Percentiles rank a stretch among this genome's conserved stretches.
These are phyloP conservation scores for Apophysomyces trapeziformis DNA, from an alignment of 371 early-diverging fungal species.

Conservation along the genomic window DNA sequence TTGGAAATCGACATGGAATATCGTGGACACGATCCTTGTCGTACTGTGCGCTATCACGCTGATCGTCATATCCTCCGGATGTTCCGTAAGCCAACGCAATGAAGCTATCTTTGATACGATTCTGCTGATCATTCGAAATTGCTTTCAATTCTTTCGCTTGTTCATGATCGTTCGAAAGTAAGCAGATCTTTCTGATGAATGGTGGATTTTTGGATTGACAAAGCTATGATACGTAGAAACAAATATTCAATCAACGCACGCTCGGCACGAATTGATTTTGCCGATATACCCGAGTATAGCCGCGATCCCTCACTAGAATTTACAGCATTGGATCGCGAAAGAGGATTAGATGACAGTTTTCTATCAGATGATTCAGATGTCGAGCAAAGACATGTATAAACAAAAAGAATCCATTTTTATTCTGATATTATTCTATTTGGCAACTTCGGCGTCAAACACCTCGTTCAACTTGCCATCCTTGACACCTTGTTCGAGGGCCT, in stretches of 20 bases:
- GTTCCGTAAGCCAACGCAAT: slow-evolving; percentile 57
- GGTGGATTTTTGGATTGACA: not conserved
- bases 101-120: slow-evolving; percentile 77
- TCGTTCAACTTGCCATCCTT: slow-evolving; percentile 58
- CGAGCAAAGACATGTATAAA: slow-evolving; percentile 28
- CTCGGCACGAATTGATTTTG: slow-evolving; percentile 50
- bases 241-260: slow-evolving; percentile 49
- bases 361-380: slow-evolving; percentile 46
- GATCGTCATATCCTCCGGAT: slow-evolving; percentile 67
- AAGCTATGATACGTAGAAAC: slow-evolving; percentile 32
- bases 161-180: slow-evolving; percentile 76
- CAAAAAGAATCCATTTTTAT: not conserved
- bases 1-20: slow-evolving; percentile 78
- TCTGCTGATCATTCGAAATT: slow-evolving; percentile 73
- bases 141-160: slow-evolving; percentile 69
- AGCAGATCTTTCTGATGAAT: slow-evolving; percentile 14
- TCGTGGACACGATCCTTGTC: slow-evolving; percentile 71
- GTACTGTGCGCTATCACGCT: slow-evolving; percentile 70
- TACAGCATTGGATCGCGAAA: slow-evolving; percentile 37
- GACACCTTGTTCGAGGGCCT: slow-evolving; percentile 59
- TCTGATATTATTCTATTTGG: slow-evolving; percentile 19
- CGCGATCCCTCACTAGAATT: slow-evolving; percentile 47
- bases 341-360: slow-evolving; percentile 45
- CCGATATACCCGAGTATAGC: slow-evolving; percentile 34
- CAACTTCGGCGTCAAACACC: slow-evolving; percentile 47